Conservation (phyloP, 768 basidiomycete species). For the Psilocybe azurescens region DNA sequence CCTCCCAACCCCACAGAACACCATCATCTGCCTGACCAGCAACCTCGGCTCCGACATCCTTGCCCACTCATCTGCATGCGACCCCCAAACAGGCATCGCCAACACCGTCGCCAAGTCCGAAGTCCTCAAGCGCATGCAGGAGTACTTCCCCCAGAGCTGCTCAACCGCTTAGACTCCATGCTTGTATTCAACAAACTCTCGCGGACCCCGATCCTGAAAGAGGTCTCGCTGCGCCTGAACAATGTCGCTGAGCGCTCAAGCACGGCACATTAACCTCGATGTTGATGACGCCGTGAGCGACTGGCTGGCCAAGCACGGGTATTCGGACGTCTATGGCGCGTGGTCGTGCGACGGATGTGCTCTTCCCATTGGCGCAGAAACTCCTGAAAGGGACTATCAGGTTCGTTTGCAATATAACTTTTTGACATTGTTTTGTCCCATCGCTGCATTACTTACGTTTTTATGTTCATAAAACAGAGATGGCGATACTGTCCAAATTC, state of each 20-base stretch:
- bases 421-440: conserved; percentile 45
- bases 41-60: no score
- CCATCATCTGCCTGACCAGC: no score
- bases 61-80: no score
- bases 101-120: conserved; percentile 63
- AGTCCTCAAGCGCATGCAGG: conserved; percentile 76
- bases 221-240: conserved; percentile 77
- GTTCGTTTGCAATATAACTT: background rate
- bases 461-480: conserved; percentile 43
- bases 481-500: conserved; percentile 69
- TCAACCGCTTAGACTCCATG: no score
- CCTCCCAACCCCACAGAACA: no score
- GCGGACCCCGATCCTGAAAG: conserved; percentile 68
- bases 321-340: no score
- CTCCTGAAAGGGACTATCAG: conserved; percentile 76
- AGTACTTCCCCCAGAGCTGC: conserved; percentile 88
- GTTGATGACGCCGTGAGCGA: conserved; percentile 63
- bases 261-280: conserved; percentile 72
- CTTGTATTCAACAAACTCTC: conserved; percentile 97
- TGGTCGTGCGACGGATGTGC: conserved; percentile 77
- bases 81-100: no score
- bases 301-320: conserved; percentile 55
- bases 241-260: conserved; percentile 71
- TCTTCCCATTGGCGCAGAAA: conserved; percentile 84
- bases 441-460: background rate